Evolutionary conservation across 179 eudicot species (phyloP), one percentile per base, ranked within the genome.

Genomic region (Dionaea muscipula): DNA sequence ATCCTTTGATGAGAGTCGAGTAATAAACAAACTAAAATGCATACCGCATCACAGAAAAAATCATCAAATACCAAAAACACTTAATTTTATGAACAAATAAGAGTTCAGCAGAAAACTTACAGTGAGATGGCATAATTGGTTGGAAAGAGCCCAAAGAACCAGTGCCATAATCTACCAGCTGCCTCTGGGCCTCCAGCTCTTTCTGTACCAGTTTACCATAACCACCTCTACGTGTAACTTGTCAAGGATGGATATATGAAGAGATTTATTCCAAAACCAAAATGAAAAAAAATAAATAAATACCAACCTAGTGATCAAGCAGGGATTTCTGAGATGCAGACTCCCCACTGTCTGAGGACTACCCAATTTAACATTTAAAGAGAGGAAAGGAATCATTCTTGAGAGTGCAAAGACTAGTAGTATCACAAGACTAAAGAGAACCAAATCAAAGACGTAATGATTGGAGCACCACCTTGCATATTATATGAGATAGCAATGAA

Each of bases 191-290:
- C 76, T 91, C 98, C 65, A 91, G 71, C 66, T 91, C 98, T 67
- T 63, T 82, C 66, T 91, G 98, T 47, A 91, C 98, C 73, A 91
- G 69, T 64, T 91, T 57, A 14, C 98, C 98, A 70, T 91, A 91
- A 66, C 98, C 95, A 65, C 98, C 98, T 82, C 98, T 86, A 66
- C 94, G 98, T 91, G 58, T 45, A 53, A 64, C 66, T 61, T 38
- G 68, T 91, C 71, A 86, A 87, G 95, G 84, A 70, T 66, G 60
- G 22, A 23, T 0, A 13, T 36, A n/a, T 6, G 14, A 9, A 21
- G 4, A 18, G n/a, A 25, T 38, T 17, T 50, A 40, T 24, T 60
- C 26, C 21, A 31, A 24, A 19, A 23, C 55, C 51, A 36, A 27
- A 18, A 17, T 31, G 16, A 8, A 45, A 45, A 25, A 26, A 16